Evolutionary conservation across 148 eudicot species (phyloP).

Genomic region (Vaccinium macrocarpon): DNA sequence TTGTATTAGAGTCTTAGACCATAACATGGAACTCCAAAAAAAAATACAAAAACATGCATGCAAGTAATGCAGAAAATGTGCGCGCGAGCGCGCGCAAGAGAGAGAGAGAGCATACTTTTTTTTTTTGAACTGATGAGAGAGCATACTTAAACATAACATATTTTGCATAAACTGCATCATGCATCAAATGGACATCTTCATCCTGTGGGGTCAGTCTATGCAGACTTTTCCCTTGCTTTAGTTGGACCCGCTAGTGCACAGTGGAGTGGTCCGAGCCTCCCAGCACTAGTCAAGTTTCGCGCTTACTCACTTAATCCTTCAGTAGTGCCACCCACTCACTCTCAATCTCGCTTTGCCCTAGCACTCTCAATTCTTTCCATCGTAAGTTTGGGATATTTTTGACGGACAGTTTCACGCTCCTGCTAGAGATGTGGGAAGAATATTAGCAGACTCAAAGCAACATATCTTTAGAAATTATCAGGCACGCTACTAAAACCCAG

Average conservation of each 20-base stretch:
- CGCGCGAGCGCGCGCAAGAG: not conserved
- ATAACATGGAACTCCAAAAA: not conserved
- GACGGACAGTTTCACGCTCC: too few species aligned
- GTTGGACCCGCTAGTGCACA: not conserved
- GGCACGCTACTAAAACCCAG: not conserved
- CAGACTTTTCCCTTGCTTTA: not conserved
- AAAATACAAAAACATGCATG: not conserved
- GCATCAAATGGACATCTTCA: constrained; percentile 76
- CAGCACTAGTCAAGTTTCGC: not conserved
- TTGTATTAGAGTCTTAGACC: not conserved
- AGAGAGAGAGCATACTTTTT: not conserved
- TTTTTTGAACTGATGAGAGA: too few species aligned
- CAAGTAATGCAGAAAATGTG: not conserved
- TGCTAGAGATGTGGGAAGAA: too few species aligned
- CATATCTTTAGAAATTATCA: not conserved
- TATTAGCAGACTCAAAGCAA: not conserved
- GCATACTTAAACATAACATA: constrained; percentile 88
- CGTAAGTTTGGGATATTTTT: too few species aligned
- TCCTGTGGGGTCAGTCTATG: constrained; percentile 23
- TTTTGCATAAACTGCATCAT: constrained; percentile 70
- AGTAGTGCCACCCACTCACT: too few species aligned
- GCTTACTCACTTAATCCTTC: too few species aligned
- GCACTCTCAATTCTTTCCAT: too few species aligned
- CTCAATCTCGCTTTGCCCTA: too few species aligned
- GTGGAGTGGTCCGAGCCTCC: too few species aligned